Evolutionary conservation across 164 flowering plant species (phyloP), one percentile per base, ranked within the genome.

Genomic region (Chloranthus sessilifolius): DNA sequence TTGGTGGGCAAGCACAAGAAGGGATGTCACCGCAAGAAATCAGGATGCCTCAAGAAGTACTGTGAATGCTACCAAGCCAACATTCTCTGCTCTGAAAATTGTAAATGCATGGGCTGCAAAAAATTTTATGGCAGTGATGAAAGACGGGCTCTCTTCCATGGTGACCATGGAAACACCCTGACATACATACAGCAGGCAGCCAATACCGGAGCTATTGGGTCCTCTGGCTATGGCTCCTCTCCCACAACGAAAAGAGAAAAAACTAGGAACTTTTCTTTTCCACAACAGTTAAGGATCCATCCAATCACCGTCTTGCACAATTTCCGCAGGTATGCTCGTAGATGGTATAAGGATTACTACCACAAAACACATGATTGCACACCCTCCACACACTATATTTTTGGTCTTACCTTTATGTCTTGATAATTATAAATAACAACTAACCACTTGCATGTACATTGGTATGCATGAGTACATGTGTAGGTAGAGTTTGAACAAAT

Each of bases 21-120:
- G 52, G 97, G 97, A 46, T 89, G 97, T 57, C 83, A 89, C 58
- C 86, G 97, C 73, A 89, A 83, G 71, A 89, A 86, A 66, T 89
- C 97, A 31, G 92, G 95, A 21, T 86, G 97, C 61, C 88, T 89
- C 35, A 89, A 89, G 52, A 89, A 85, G 66, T 89, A 89, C 58
- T 89, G 95, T 39, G 97, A 89, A 47, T 89, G 97, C 61, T 89
- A 83, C 50, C 97, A 89, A 61, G 97, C 92, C 38, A 82, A 83
- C 66, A 77, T 89, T 56, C 75, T 83, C 10, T 89, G 97, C 65
- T 86, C 95, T 33, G 97, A 86, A 22, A 86, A 83, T 53, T 89
- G 97, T 62, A 86, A 76, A 67, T 89, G 97, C 70, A 53, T 79
- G 68, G 97, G 83, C 71, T 89, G 97, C 82, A 89, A 86, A 51